Conservation (phyloP, 139 green algal genomes). For the Cymbomonas tetramitiformis region DNA sequence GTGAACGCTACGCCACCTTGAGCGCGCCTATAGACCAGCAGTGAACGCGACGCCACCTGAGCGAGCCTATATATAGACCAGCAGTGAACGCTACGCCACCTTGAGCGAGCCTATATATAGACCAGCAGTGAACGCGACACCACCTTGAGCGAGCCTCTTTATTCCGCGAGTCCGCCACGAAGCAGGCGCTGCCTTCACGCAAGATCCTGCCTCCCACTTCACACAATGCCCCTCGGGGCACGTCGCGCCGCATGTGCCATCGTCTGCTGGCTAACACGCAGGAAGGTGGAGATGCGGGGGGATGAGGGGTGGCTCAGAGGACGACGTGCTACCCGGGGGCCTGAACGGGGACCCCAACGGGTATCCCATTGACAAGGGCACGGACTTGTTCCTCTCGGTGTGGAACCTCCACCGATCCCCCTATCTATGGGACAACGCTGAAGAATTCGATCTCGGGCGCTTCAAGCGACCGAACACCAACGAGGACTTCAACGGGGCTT, state of each 20-base stretch:
- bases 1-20: too few relatives aligned
- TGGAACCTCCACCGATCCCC: conserved; percentile 52
- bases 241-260: background rate
- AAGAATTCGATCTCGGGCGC: conserved; percentile 66
- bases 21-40: too few relatives aligned
- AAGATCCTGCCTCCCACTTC: too few relatives aligned
- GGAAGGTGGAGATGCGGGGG: background rate
- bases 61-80: too few relatives aligned
- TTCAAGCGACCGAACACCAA: conserved; percentile 36
- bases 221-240: too few relatives aligned
- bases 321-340: conserved; percentile 8
- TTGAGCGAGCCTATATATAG: too few relatives aligned
- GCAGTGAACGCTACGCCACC: too few relatives aligned
- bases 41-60: too few relatives aligned
- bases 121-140: too few relatives aligned
- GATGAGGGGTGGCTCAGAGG: conserved; percentile 2
- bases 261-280: background rate
- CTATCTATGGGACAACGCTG: conserved; percentile 79
- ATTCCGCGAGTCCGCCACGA: too few relatives aligned
- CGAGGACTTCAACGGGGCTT: conserved; percentile 25
- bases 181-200: too few relatives aligned
- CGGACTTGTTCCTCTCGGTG: conserved; percentile 90
- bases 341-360: conserved; percentile 40
- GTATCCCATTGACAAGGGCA: conserved; percentile 77
- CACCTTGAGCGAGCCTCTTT: too few relatives aligned